Evolutionary conservation across 495 filamentous ascomycete genomes (phyloP).

Genomic region (Aspergillus wentii): DNA sequence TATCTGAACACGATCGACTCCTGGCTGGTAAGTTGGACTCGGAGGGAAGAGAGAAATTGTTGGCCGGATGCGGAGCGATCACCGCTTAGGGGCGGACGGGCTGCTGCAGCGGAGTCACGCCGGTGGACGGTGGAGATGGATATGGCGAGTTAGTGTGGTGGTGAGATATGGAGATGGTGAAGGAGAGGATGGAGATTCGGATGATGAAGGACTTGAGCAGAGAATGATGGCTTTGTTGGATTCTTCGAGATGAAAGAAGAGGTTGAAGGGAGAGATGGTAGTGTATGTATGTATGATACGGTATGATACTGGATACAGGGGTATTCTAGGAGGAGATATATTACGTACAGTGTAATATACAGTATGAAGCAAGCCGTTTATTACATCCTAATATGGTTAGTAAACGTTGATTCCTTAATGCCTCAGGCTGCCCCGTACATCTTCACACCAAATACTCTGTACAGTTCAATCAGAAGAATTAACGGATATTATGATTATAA

Average conservation of each 20-base stretch:
- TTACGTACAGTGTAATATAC: too few species aligned
- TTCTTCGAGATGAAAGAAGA: neutral
- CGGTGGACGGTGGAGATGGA: neutral
- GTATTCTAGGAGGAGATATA: neutral
- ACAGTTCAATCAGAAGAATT: too few species aligned
- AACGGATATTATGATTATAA: too few species aligned
- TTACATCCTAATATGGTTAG: too few species aligned
- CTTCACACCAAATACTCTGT: too few species aligned
- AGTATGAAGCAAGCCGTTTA: too few species aligned
- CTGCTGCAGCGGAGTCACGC: slow-evolving; percentile 25
- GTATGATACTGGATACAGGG: neutral
- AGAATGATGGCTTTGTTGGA: neutral
- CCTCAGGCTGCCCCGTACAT: too few species aligned
- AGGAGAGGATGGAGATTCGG: neutral
- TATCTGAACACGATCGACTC: too few species aligned
- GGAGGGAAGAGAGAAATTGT: slow-evolving; percentile 27
- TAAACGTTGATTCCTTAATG: too few species aligned
- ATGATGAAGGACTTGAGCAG: neutral
- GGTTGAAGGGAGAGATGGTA: neutral
- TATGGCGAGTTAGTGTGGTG: neutral
- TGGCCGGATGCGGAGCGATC: slow-evolving; percentile 31
- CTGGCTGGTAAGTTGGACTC: too few species aligned
- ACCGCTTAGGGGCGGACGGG: slow-evolving; percentile 24
- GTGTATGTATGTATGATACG: neutral
- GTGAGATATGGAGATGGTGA: neutral